Percentiles rank a stretch among this genome's conserved stretches.
These are phyloP conservation scores for Suhomyces prunicola DNA, from an alignment of 805 yeast species.

Conservation along the genomic window DNA sequence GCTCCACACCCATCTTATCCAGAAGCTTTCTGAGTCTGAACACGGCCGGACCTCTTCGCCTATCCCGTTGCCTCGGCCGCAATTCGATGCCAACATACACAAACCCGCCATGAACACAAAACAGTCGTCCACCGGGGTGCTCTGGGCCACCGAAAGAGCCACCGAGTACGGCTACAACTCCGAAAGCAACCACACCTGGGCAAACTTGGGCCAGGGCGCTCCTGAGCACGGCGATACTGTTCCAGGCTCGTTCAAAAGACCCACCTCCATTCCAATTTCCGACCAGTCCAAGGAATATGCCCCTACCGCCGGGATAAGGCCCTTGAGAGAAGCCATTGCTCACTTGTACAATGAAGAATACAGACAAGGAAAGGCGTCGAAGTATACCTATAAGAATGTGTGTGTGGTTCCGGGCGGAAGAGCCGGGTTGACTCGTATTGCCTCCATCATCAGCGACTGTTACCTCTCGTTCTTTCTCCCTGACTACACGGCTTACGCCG, in stretches of 20 bases:
- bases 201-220: constrained; percentile 63
- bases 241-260: constrained; percentile 57
- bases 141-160: constrained; percentile 64
- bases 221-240: constrained; percentile 60
- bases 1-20: constrained; percentile 20
- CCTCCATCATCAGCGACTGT: constrained; percentile 57
- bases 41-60: constrained; percentile 44
- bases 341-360: constrained; percentile 53
- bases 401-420: constrained; percentile 66
- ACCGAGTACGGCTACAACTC: constrained; percentile 50
- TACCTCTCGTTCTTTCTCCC: constrained; percentile 59
- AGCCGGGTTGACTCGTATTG: constrained; percentile 60
- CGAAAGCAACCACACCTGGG: constrained; percentile 44
- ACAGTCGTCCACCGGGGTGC: constrained; percentile 60
- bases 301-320: constrained; percentile 56
- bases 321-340: constrained; percentile 56
- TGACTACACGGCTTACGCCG: constrained; percentile 64
- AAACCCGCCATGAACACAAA: constrained; percentile 58
- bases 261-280: constrained; percentile 44
- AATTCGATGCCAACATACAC: constrained; percentile 41
- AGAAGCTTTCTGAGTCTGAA: constrained; percentile 29
- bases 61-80: constrained; percentile 49
- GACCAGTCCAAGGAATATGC: constrained; percentile 54
- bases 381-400: constrained; percentile 58
- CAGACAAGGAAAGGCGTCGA: constrained; percentile 45